These are phyloP conservation scores for Fusarium hostae DNA, from an alignment of 2,329 filamentous ascomycete genomes.

Conservation along the genomic window DNA sequence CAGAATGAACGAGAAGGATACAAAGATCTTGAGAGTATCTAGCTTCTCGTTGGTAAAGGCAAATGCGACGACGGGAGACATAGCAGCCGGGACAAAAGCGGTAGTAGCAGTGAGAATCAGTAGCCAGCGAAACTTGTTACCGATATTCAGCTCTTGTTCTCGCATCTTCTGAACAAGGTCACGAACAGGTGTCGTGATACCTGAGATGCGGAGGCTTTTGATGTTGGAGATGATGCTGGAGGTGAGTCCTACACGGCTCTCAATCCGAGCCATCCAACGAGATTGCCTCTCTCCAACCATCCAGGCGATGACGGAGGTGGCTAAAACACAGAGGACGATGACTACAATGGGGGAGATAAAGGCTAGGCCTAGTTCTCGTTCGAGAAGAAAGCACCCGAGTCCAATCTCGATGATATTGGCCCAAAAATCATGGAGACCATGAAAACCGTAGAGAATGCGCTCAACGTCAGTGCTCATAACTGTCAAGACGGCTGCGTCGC, in stretches of 20 bases:
- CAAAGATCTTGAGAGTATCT: background rate
- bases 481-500: background rate
- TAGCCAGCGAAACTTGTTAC: background rate
- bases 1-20: background rate
- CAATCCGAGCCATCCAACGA: background rate
- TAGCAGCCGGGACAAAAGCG: background rate
- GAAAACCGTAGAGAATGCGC: background rate
- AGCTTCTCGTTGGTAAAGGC: background rate
- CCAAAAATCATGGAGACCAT: background rate
- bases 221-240: slow-evolving; percentile 6
- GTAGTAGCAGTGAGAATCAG: background rate
- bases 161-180: background rate
- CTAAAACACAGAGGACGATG: background rate
- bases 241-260: background rate
- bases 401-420: background rate
- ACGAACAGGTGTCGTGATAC: background rate
- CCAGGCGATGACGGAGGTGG: background rate
- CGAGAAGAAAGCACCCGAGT: background rate
- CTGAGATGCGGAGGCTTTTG: background rate
- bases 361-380: background rate
- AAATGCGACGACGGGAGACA: slow-evolving; percentile 1
- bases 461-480: background rate
- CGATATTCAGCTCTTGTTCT: background rate
- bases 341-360: background rate
- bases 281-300: background rate